Percentiles rank a stretch among this genome's conserved stretches.
Evolutionary conservation across 1,139 yeast genomes (phyloP).

Genomic region (Blastobotrys persicus): DNA sequence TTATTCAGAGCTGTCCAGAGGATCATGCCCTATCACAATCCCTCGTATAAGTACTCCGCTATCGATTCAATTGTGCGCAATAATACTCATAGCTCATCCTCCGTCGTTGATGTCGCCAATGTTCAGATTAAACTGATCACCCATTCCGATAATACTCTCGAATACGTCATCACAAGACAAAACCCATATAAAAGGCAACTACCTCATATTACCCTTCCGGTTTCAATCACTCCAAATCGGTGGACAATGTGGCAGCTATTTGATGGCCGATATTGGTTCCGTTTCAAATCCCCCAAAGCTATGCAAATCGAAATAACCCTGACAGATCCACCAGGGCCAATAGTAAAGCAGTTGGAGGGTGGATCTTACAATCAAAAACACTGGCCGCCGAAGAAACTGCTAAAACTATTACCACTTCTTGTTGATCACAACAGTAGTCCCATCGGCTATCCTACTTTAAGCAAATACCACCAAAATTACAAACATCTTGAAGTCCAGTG

Average conservation of each 20-base stretch:
- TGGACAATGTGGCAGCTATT: constrained; percentile 30
- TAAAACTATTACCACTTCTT: constrained; percentile 1
- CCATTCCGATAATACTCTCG: not conserved
- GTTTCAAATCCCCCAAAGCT: constrained; percentile 14
- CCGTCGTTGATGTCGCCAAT: constrained; percentile 10
- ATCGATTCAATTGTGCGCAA: constrained; percentile 7
- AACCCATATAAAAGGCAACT: constrained; percentile 10
- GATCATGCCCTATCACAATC: constrained; percentile 13
- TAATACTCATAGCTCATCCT: not conserved
- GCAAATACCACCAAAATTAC: not conserved
- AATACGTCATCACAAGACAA: constrained; percentile 9
- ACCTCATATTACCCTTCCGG: constrained; percentile 1
- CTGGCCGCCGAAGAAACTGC: not conserved
- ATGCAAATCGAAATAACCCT: not conserved
- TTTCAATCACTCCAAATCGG: not conserved
- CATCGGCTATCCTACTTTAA: constrained; percentile 10
- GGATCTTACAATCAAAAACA: not conserved
- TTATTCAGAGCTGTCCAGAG: constrained; percentile 12
- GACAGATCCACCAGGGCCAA: constrained; percentile 8
- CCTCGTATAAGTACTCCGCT: constrained; percentile 15
- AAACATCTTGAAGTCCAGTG: constrained; percentile 1
- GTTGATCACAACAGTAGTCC: constrained; percentile 1
- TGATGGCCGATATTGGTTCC: constrained; percentile 34
- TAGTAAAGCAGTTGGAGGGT: not conserved
- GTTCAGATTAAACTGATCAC: constrained; percentile 5